Percentiles rank a stretch among this genome's conserved stretches.
phyloP scores from a whole-genome alignment of 345 rosid genomes.

The Raphanus raphanistrum region DNA sequence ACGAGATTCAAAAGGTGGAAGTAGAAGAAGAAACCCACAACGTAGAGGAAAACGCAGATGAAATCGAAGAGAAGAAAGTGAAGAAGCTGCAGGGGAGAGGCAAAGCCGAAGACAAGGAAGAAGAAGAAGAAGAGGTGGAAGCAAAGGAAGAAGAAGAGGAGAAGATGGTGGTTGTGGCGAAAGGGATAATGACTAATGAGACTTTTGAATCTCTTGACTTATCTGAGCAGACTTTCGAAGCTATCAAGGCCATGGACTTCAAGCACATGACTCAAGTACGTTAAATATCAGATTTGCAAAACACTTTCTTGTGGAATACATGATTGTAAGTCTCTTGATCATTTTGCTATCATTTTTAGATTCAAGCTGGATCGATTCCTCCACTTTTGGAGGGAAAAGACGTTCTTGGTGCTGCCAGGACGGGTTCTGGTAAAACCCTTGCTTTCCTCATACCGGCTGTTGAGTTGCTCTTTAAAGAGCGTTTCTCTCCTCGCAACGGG shows the following conservation, averaged over 20 bases:
- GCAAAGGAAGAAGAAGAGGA: constrained; percentile 31
- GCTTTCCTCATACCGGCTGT: constrained; percentile 91
- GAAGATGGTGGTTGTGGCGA: constrained; percentile 31
- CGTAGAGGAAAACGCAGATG: constrained; percentile 13
- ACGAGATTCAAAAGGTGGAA: constrained; percentile 13
- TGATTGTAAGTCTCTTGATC: neutral
- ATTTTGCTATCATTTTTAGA: constrained; percentile 41
- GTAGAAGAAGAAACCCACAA: constrained; percentile 31
- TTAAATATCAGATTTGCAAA: neutral
- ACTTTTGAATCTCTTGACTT: constrained; percentile 74
- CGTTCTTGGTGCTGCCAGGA: constrained; percentile 97
- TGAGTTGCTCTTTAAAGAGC: constrained; percentile 71
- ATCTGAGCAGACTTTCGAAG: constrained; percentile 63
- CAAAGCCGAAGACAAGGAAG: constrained; percentile 19
- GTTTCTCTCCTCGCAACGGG: constrained; percentile 76
- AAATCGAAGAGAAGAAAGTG: constrained; percentile 33
- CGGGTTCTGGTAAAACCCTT: constrained; percentile 97
- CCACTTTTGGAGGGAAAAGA: constrained; percentile 82
- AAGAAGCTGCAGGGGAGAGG: constrained; percentile 21
- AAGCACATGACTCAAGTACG: constrained; percentile 80
- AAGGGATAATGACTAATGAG: constrained; percentile 81
- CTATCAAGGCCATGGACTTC: constrained; percentile 82
- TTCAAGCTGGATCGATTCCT: constrained; percentile 85
- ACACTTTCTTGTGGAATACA: neutral
- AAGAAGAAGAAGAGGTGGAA: constrained; percentile 31